Evolutionary conservation across 2,329 filamentous ascomycete genomes (phyloP).

Genomic region (Pseudogymnoascus sp.): DNA sequence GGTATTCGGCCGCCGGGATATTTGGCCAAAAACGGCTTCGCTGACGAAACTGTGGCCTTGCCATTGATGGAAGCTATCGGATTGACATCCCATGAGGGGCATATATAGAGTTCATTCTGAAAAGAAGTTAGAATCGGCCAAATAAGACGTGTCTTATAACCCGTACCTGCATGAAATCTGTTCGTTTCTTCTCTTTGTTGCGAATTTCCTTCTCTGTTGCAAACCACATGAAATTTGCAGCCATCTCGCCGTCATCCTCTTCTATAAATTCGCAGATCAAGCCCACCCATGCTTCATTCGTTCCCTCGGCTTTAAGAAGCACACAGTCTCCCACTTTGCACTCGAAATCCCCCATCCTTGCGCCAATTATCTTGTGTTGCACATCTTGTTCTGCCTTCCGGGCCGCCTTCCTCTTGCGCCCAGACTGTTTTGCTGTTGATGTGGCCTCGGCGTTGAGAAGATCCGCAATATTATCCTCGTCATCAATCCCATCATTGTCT

Average conservation of each 20-base stretch:
- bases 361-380: constrained; percentile 60
- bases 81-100: constrained; percentile 78
- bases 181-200: constrained; percentile 72
- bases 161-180: constrained; percentile 62
- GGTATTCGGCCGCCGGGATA: constrained; percentile 72
- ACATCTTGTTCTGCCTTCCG: constrained; percentile 23
- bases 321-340: constrained; percentile 78
- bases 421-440: constrained; percentile 13
- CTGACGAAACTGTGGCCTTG: constrained; percentile 73
- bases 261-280: constrained; percentile 78
- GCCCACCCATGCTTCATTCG: constrained; percentile 85
- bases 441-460: constrained; percentile 15
- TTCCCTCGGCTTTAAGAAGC: constrained; percentile 78
- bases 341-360: constrained; percentile 71
- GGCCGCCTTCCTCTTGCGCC: constrained; percentile 22
- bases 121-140: constrained; percentile 17
- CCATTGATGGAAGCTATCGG: constrained; percentile 84
- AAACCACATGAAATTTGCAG: constrained; percentile 93
- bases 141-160: neutral
- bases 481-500: neutral
- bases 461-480: constrained; percentile 17
- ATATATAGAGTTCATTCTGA: constrained; percentile 87
- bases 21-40: constrained; percentile 54
- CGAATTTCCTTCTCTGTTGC: constrained; percentile 83
- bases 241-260: constrained; percentile 66